These are phyloP conservation scores for Sequoiadendron giganteum DNA, from an alignment of 75 land plant genomes.

Conservation along the genomic window DNA sequence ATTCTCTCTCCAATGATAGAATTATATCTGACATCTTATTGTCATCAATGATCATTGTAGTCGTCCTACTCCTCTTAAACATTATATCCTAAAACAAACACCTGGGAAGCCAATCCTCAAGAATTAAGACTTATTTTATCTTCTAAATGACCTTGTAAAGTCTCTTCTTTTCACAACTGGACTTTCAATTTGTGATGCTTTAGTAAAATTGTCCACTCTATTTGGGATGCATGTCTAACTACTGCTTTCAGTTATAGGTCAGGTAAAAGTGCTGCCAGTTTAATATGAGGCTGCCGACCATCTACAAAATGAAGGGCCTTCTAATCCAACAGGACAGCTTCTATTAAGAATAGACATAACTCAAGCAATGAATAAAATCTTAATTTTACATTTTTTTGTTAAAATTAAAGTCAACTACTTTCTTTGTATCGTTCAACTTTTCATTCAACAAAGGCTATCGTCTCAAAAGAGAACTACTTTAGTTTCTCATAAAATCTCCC, in stretches of 20 bases:
- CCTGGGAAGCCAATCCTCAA: neutral
- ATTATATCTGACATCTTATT: neutral
- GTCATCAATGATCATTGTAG: neutral
- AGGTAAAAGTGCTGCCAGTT: neutral
- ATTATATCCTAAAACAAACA: neutral
- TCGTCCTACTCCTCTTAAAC: neutral
- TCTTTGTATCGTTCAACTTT: no score
- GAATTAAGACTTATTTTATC: no score
- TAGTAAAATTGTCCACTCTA: neutral
- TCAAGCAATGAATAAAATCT: neutral
- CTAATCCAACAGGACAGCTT: neutral
- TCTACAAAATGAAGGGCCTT: neutral
- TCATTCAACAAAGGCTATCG: neutral
- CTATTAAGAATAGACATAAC: neutral
- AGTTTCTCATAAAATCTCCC: neutral
- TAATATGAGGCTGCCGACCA: neutral
- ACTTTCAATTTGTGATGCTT: neutral
- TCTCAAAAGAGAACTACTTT: neutral
- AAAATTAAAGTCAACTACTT: neutral
- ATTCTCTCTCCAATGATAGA: neutral
- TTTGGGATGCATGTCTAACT: neutral
- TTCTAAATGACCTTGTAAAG: neutral
- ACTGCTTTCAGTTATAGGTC: neutral
- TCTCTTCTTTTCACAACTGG: neutral
- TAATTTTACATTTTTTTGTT: no score